Evolutionary conservation across 2,329 filamentous ascomycete species (phyloP).

Genomic region (Chaetomiaceae sp.): DNA sequence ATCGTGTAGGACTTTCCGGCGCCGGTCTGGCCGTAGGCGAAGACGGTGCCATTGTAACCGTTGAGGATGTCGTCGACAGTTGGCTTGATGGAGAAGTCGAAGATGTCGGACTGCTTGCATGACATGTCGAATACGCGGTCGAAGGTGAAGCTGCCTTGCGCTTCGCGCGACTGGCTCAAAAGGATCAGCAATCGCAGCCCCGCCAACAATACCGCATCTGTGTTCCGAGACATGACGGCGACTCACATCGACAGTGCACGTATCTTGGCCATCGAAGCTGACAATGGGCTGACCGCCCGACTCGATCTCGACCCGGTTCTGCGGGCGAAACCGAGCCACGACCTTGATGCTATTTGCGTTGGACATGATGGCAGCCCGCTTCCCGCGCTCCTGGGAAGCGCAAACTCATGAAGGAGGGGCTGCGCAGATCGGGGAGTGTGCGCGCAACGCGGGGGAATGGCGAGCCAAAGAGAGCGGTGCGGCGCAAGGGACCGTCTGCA

Average conservation of each 20-base stretch:
- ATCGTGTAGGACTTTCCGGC: conserved; percentile 99
- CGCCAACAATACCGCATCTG: conserved; percentile 4
- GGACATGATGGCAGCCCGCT: conserved; percentile 45
- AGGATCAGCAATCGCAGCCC: conserved; percentile 24
- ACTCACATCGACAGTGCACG: conserved; percentile 77
- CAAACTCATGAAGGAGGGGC: conserved; percentile 26
- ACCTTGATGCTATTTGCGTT: conserved; percentile 71
- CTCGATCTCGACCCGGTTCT: conserved; percentile 89
- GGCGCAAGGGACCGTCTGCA: no score
- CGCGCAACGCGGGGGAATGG: neutral
- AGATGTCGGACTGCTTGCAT: conserved; percentile 86
- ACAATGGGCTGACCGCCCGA: conserved; percentile 92
- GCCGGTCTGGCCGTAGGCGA: conserved; percentile 97
- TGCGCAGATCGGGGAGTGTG: conserved; percentile 5
- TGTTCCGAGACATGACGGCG: neutral
- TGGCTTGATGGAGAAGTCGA: conserved; percentile 93
- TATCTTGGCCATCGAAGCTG: conserved; percentile 80
- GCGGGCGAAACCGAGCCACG: conserved; percentile 94
- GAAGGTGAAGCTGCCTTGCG: conserved; percentile 85
- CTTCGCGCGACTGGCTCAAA: conserved; percentile 66
- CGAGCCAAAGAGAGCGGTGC: no score
- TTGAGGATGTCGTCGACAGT: conserved; percentile 98
- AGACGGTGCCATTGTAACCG: conserved; percentile 98
- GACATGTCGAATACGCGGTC: conserved; percentile 96
- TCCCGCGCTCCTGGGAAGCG: conserved; percentile 27